Percentiles rank a stretch among this genome's conserved stretches.
phyloP scores from a whole-genome alignment of 2,329 filamentous ascomycete genomes.

The Beauveria varroae region DNA sequence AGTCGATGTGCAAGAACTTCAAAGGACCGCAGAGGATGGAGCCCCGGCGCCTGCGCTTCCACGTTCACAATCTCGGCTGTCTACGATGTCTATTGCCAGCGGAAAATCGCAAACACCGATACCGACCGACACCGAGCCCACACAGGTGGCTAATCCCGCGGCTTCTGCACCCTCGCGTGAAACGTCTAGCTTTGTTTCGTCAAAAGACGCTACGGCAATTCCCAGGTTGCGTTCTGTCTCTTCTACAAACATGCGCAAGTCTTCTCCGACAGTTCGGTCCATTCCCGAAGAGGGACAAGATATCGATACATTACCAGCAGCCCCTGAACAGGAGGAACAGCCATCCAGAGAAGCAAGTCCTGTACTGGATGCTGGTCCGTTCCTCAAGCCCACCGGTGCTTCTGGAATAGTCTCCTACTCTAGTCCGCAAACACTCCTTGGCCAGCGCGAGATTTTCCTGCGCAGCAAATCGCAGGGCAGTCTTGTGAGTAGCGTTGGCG shows the following conservation, averaged over 20 bases:
- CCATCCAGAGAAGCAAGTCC: background rate
- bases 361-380: background rate
- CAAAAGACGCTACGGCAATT: conserved; percentile 15
- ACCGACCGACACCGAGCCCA: background rate
- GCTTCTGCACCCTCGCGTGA: background rate
- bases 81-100: conserved; percentile 15
- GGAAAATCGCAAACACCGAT: background rate
- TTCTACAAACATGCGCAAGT: conserved; percentile 17
- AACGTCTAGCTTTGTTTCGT: background rate
- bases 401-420: conserved; percentile 43
- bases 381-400: conserved; percentile 19
- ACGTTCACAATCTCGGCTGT: conserved; percentile 23
- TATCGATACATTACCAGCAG: conserved; percentile 8
- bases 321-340: conserved; percentile 18
- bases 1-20: conserved; percentile 55
- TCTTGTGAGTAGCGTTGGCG: conserved; percentile 20
- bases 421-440: conserved; percentile 49
- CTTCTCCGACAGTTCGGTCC: conserved; percentile 28
- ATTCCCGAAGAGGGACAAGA: conserved; percentile 35
- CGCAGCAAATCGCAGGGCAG: conserved; percentile 43
- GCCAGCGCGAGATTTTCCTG: conserved; percentile 46
- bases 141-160: background rate
- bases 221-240: conserved; percentile 16
- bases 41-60: conserved; percentile 26
- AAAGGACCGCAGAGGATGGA: conserved; percentile 52